phyloP scores from a whole-genome alignment of 768 basidiomycete genomes.

The Leccinum boreale region DNA sequence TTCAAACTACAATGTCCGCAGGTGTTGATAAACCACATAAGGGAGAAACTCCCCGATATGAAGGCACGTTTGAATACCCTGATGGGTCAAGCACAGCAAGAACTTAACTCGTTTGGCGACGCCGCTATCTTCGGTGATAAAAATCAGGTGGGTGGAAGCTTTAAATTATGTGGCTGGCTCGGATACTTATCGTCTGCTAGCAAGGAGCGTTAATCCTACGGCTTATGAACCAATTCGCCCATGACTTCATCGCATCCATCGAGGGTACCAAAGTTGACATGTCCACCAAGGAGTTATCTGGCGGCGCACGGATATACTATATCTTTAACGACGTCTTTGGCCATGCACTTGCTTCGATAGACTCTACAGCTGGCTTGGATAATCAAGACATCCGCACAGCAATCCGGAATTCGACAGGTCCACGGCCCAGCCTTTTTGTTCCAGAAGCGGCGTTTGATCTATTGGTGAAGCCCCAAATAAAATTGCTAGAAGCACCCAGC shows the following conservation, averaged over 20 bases:
- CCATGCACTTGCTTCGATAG: slow-evolving; percentile 82
- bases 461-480: slow-evolving; percentile 97
- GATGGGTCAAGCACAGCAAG: slow-evolving; percentile 99
- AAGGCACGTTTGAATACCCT: slow-evolving; percentile 96
- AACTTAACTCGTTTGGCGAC: slow-evolving; percentile 95
- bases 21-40: slow-evolving; percentile 96
- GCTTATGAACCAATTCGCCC: slow-evolving; percentile 97
- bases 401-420: slow-evolving; percentile 97
- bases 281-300: slow-evolving; percentile 96
- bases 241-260: slow-evolving; percentile 95
- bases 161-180: not conserved
- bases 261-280: slow-evolving; percentile 96
- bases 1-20: slow-evolving; percentile 23
- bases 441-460: slow-evolving; percentile 97
- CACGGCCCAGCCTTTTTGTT: slow-evolving; percentile 92
- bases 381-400: slow-evolving; percentile 96
- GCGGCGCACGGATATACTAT: slow-evolving; percentile 97
- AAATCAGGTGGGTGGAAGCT: slow-evolving; percentile 55
- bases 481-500: slow-evolving; percentile 90
- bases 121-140: slow-evolving; percentile 88
- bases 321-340: slow-evolving; percentile 99
- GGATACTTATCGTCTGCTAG: slow-evolving; percentile 33
- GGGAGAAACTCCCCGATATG: slow-evolving; percentile 99
- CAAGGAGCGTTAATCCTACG: slow-evolving; percentile 89
- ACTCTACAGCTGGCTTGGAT: slow-evolving; percentile 88